phyloP scores from a whole-genome alignment of 768 basidiomycete species.

The Dioszegia crocea region DNA sequence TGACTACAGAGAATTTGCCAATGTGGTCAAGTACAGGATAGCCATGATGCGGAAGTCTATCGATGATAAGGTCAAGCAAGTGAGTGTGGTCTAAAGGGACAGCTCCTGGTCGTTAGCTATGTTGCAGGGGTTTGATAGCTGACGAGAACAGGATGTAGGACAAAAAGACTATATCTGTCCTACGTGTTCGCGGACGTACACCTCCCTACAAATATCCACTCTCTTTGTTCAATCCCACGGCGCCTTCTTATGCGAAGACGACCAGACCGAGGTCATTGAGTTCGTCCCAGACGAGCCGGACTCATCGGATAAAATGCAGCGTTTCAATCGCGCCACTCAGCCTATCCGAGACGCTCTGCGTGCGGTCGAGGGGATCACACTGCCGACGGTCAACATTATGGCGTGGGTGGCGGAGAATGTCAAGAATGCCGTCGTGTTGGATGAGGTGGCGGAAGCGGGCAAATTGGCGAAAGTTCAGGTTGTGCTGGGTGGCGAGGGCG shows the following conservation, averaged over 20 bases:
- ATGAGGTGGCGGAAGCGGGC: slow-evolving; percentile 54
- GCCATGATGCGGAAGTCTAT: slow-evolving; percentile 87
- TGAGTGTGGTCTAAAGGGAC: slow-evolving; percentile 50
- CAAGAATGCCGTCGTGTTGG: slow-evolving; percentile 62
- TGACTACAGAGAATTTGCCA: slow-evolving; percentile 90
- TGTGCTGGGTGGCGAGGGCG: slow-evolving; percentile 62
- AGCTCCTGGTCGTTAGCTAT: neutral
- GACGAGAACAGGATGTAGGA: slow-evolving; percentile 69
- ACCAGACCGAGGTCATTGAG: slow-evolving; percentile 74
- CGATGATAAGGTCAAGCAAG: slow-evolving; percentile 83
- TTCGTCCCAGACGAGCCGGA: slow-evolving; percentile 69
- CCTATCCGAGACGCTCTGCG: slow-evolving; percentile 81
- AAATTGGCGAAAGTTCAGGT: slow-evolving; percentile 77
- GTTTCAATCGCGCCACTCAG: slow-evolving; percentile 86
- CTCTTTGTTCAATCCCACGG: slow-evolving; percentile 68
- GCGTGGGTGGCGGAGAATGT: slow-evolving; percentile 75
- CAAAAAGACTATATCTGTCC: slow-evolving; percentile 98
- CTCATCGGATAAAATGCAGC: slow-evolving; percentile 75
- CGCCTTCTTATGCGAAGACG: slow-evolving; percentile 79
- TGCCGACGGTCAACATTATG: slow-evolving; percentile 69
- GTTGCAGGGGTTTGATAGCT: too few species aligned
- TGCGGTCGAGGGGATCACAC: slow-evolving; percentile 74
- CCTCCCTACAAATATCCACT: slow-evolving; percentile 76
- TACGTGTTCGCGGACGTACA: slow-evolving; percentile 75
- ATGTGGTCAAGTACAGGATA: slow-evolving; percentile 96